Conservation (phyloP, 345 rosid genomes). For the Eucalyptus albens region DNA sequence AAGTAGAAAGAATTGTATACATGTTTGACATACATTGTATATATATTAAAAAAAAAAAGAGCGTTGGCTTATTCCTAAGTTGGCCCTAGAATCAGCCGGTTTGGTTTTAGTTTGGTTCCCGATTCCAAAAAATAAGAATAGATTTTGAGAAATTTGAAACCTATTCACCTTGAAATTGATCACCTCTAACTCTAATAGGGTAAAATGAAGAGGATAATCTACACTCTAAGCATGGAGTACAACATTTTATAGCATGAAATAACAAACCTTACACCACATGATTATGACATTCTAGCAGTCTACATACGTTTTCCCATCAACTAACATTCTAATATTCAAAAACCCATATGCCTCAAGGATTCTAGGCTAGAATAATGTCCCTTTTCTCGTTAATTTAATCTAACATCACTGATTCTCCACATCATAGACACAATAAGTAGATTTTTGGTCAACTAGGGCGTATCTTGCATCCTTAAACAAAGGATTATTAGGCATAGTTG, state of each 20-base stretch:
- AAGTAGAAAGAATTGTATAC: background rate
- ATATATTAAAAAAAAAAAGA: background rate
- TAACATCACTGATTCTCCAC: background rate
- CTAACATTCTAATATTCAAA: background rate
- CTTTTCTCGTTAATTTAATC: background rate
- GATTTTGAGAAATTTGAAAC: rapidly evolving
- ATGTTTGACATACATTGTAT: background rate
- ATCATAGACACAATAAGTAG: background rate
- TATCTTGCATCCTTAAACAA: background rate
- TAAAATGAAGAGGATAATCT: background rate
- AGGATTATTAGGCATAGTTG: background rate
- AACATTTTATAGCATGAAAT: background rate
- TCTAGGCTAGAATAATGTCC: background rate
- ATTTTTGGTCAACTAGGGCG: background rate
- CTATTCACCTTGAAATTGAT: background rate
- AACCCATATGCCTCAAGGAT: background rate
- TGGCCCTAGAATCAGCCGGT: rapidly evolving
- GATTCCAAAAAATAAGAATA: background rate
- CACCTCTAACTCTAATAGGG: background rate
- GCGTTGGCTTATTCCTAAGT: rapidly evolving
- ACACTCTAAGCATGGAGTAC: background rate
- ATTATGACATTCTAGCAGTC: background rate
- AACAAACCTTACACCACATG: background rate
- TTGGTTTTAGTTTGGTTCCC: background rate
- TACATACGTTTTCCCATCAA: background rate